A percentile compares a stretch with the other conserved stretches of the same genome.
Conservation (phyloP, 768 basidiomycete species). For the Lyophyllum decastes region DNA sequence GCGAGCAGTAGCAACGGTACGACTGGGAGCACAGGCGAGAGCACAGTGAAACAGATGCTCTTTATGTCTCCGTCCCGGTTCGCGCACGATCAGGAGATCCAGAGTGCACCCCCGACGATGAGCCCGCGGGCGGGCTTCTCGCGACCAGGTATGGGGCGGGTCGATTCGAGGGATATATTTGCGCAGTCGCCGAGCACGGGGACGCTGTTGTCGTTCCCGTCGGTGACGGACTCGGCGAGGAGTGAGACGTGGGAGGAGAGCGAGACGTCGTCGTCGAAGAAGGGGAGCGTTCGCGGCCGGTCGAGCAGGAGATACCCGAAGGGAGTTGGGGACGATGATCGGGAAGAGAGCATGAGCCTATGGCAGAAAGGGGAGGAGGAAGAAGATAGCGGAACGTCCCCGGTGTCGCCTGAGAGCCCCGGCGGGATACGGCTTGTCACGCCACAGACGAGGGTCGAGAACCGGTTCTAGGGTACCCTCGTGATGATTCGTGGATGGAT, state of each 20-base stretch:
- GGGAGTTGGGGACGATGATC: conserved; percentile 52
- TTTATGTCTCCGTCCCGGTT: conserved; percentile 31
- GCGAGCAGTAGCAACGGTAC: conserved; percentile 7
- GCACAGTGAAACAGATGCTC: conserved; percentile 27
- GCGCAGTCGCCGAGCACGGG: conserved; percentile 26
- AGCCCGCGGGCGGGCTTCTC: conserved; percentile 30
- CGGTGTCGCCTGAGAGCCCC: conserved; percentile 5
- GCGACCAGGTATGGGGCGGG: conserved; percentile 23
- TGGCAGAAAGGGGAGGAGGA: conserved; percentile 37
- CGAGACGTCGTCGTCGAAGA: conserved; percentile 24
- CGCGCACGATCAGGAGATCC: conserved; percentile 33
- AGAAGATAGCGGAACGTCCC: conserved; percentile 16
- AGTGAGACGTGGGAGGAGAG: conserved; percentile 42
- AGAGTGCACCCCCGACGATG: conserved; percentile 49
- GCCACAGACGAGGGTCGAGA: conserved; percentile 1
- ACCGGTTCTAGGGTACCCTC: conserved; percentile 12
- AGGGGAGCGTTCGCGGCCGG: conserved; percentile 32
- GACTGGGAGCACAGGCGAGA: conserved; percentile 3
- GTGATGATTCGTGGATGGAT: not conserved
- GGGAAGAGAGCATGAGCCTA: conserved; percentile 61
- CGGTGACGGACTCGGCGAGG: conserved; percentile 50
- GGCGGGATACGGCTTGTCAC: conserved; percentile 19
- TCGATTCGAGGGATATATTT: conserved; percentile 41
- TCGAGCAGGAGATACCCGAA: conserved; percentile 48
- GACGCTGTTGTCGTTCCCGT: conserved; percentile 50